These are phyloP conservation scores for Acrocalymma vagum DNA, from an alignment of 2,329 filamentous ascomycete genomes.

Conservation along the genomic window DNA sequence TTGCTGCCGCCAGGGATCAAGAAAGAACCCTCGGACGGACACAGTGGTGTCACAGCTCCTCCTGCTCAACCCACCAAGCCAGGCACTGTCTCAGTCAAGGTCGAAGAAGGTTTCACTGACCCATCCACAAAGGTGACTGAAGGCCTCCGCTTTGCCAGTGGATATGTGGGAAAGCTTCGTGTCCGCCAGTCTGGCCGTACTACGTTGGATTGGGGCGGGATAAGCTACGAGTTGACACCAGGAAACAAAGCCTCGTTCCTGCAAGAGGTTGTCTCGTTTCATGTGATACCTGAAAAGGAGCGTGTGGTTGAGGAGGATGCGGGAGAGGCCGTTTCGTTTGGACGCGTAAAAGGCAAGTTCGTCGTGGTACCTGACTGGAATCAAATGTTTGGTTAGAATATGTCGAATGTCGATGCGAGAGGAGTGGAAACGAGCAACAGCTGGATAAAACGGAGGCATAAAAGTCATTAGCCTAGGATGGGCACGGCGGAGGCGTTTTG, in stretches of 20 bases:
- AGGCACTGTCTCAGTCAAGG: conserved; percentile 34
- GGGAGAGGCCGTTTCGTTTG: conserved; percentile 64
- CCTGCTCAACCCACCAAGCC: conserved; percentile 19
- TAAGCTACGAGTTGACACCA: conserved; percentile 64
- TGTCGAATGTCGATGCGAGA: no score
- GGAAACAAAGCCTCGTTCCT: conserved; percentile 66
- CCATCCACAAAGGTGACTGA: conserved; percentile 18
- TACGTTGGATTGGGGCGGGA: conserved; percentile 70
- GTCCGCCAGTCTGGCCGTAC: conserved; percentile 69
- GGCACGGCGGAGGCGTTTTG: no score
- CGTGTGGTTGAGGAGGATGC: conserved; percentile 44
- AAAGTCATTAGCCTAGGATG: no score
- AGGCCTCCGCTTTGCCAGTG: conserved; percentile 55
- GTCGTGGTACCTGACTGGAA: conserved; percentile 70
- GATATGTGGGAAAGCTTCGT: conserved; percentile 67
- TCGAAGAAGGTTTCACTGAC: conserved; percentile 39
- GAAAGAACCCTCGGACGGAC: conserved; percentile 30
- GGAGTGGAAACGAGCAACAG: no score
- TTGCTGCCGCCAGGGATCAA: conserved; percentile 54
- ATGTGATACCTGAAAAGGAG: conserved; percentile 42
- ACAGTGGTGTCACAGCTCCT: conserved; percentile 15
- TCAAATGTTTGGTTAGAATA: conserved; percentile 53
- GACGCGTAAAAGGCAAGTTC: conserved; percentile 71
- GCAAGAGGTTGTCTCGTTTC: conserved; percentile 63
- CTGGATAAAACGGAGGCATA: no score